A percentile compares a stretch with the other conserved stretches of the same genome.
Evolutionary conservation across 306 rosid species (phyloP).

Genomic region (Rosa chinensis): DNA sequence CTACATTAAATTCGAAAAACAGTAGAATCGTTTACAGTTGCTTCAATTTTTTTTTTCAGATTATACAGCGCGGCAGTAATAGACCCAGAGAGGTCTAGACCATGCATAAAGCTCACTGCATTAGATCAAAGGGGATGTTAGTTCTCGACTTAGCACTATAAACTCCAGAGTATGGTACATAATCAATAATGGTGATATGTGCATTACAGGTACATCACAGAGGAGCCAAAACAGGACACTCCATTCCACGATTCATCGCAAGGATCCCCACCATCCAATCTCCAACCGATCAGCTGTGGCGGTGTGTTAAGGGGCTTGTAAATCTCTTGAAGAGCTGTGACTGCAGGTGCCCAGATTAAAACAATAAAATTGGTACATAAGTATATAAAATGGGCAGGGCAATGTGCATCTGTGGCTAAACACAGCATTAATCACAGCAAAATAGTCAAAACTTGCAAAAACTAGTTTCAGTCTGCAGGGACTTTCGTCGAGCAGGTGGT

Average conservation of each 20-base stretch:
- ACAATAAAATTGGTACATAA: too few relatives aligned
- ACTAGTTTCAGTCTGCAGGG: too few relatives aligned
- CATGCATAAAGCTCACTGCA: slow-evolving; percentile 57
- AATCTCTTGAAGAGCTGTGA: slow-evolving; percentile 35
- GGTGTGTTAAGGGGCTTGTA: slow-evolving; percentile 60
- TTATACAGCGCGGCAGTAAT: slow-evolving; percentile 59
- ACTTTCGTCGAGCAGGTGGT: too few relatives aligned
- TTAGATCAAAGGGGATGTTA: slow-evolving; percentile 13
- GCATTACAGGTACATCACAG: slow-evolving; percentile 75
- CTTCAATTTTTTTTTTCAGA: slow-evolving; percentile 55
- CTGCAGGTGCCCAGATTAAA: too few relatives aligned
- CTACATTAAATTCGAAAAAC: neutral
- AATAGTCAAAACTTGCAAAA: too few relatives aligned
- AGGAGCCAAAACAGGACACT: slow-evolving; percentile 73
- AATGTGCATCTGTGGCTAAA: too few relatives aligned
- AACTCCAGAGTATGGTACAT: neutral
- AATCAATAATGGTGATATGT: slow-evolving; percentile 5
- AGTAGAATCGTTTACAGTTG: slow-evolving; percentile 50
- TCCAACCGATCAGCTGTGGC: slow-evolving; percentile 62
- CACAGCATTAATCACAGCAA: too few relatives aligned
- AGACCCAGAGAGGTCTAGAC: slow-evolving; percentile 67
- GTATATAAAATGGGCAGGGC: too few relatives aligned
- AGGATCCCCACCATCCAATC: slow-evolving; percentile 64
- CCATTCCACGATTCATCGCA: slow-evolving; percentile 85
- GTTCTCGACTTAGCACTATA: slow-evolving; percentile 1